phyloP scores from a whole-genome alignment of 2,329 filamentous ascomycete genomes.

The Claviceps sorghi region DNA sequence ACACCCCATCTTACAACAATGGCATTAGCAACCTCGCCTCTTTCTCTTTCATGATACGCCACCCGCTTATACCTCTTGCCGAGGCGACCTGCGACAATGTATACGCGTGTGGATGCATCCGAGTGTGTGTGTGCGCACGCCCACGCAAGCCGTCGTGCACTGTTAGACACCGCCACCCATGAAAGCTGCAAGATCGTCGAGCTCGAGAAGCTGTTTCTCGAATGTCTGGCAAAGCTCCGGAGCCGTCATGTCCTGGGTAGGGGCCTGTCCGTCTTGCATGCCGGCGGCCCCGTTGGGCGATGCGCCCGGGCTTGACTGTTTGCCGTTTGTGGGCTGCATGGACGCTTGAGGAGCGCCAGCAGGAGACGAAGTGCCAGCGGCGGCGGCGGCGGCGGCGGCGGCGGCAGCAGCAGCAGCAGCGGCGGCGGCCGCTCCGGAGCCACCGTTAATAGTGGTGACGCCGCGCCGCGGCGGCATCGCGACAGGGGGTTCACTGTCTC shows the following conservation, averaged over 20 bases:
- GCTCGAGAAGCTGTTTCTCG: constrained; percentile 43
- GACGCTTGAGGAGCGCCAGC: constrained; percentile 11
- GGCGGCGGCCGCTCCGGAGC: no score
- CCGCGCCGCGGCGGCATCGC: constrained; percentile 34
- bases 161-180: constrained; percentile 45
- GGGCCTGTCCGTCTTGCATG: constrained; percentile 18
- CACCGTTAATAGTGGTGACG: constrained; percentile 45
- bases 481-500: constrained; percentile 37
- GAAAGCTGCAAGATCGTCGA: constrained; percentile 46
- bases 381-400: constrained; percentile 22
- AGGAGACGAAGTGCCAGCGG: constrained; percentile 27
- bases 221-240: constrained; percentile 44
- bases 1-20: neutral
- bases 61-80: no score
- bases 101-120: neutral
- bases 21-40: no score
- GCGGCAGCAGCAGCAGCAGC: constrained; percentile 27
- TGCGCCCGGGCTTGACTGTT: constrained; percentile 22
- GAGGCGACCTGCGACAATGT: no score
- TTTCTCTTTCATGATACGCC: no score
- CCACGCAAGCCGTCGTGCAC: neutral
- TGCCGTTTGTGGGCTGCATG: constrained; percentile 18
- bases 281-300: constrained; percentile 17
- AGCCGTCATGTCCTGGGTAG: constrained; percentile 40
- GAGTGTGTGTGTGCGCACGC: neutral